Base-by-base conservation (phyloP, 2,329 filamentous ascomycete genomes). In the Fusarium sp. region DNA sequence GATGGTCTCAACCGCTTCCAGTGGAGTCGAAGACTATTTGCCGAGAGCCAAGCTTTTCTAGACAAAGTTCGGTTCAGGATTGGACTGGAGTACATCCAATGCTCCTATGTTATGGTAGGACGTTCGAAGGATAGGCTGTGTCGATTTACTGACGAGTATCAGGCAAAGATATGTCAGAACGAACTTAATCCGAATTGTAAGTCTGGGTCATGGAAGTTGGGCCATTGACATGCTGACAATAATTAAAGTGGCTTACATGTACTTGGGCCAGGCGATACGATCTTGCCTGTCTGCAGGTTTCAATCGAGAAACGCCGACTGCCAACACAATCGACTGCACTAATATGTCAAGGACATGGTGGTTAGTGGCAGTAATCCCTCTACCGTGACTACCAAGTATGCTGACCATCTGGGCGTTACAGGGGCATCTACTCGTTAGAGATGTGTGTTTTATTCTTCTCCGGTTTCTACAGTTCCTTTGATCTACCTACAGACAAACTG, bases 131-230 rank as follows among this genome's bases (percentile, higher is more conserved):
- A 19, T 19, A 19, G 19, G 19, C 19, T 19, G 19, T 19, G 19
- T 19, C 19, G 19, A 19, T 19, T 19, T 19, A 19, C 26, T 28
- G 26, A 28, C 25, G 3, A 15, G 8, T 6, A 19, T 13, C 13
- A 55, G 52, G 46, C 45, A 6, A 55, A 55, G 5, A 22, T 55
- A 36, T 55, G 52, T 6, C 52, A 55, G n/a, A 55, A 55, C 7
- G 52, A 55, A 12, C 31, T 55, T 1, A 42, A 55, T 13, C 52
- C 52, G 25, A 42, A 55, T n/a, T 31, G 52, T 55, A 7, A 46
- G 49, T 44, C 12, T 11, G 15, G 3, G 9, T 13, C 19, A 51
- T 25, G 7, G 3, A 22, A 12, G 22, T 19, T 19, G 19, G 19
- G 19, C 19, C 19, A 19, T 19, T 5, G 19, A 45, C 13, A 4